Conservation (phyloP, 2,329 filamentous ascomycete species). For the Ascochyta koolunga region DNA sequence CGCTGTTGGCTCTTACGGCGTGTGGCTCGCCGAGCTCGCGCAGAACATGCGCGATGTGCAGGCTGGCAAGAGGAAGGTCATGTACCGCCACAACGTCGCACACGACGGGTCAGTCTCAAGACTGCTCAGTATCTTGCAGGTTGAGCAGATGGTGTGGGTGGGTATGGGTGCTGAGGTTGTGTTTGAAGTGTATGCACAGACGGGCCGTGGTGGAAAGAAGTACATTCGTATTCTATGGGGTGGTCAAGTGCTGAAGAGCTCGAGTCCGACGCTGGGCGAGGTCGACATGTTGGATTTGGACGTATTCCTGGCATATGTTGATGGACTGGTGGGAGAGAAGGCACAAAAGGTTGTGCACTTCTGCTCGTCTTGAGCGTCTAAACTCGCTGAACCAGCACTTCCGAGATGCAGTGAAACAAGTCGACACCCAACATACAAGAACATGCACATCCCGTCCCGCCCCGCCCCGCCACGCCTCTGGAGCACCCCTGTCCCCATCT, state of each 20-base stretch:
- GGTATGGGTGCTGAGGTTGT: slow-evolving; percentile 82
- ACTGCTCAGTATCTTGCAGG: slow-evolving; percentile 72
- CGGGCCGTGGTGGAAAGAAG: slow-evolving; percentile 20
- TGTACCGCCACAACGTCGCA: slow-evolving; percentile 78
- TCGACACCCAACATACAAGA: too few relatives aligned
- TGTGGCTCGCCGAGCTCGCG: slow-evolving; percentile 76
- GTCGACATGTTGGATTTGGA: slow-evolving; percentile 75
- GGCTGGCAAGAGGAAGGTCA: slow-evolving; percentile 38
- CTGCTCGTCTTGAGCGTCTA: slow-evolving; percentile 32
- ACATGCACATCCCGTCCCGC: too few relatives aligned
- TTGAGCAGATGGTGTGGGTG: slow-evolving; percentile 81
- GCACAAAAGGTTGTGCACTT: slow-evolving; percentile 51
- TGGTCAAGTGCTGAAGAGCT: slow-evolving; percentile 70
- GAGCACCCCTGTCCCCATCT: too few relatives aligned
- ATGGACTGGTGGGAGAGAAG: slow-evolving; percentile 67
- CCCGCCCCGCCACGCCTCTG: too few relatives aligned
- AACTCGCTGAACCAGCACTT: too few relatives aligned
- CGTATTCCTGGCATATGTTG: slow-evolving; percentile 71
- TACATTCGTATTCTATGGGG: slow-evolving; percentile 74
- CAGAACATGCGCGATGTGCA: slow-evolving; percentile 63
- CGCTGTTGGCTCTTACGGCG: slow-evolving; percentile 67
- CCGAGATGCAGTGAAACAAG: neutral
- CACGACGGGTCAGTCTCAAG: slow-evolving; percentile 77
- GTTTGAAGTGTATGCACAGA: slow-evolving; percentile 68
- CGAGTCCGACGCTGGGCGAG: slow-evolving; percentile 68